phyloP scores from a whole-genome alignment of 176 grass and related monocot genomes.

The Dactylis glomerata region DNA sequence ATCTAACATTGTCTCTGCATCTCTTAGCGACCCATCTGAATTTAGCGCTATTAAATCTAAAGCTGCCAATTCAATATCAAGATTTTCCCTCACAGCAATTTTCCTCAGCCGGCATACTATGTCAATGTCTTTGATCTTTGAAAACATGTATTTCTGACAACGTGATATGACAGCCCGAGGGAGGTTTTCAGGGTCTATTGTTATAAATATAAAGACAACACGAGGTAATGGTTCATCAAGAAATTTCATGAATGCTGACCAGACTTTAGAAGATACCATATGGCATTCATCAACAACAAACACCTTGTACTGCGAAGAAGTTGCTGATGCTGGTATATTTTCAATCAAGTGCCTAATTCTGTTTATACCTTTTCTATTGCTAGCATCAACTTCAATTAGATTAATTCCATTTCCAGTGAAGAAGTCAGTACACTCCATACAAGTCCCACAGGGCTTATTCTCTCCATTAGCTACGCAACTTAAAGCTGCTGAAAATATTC shows the following conservation, averaged over 20 bases:
- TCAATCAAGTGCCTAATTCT: constrained; percentile 73
- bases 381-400: constrained; percentile 89
- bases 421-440: constrained; percentile 62
- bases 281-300: constrained; percentile 94
- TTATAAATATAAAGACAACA: constrained; percentile 91
- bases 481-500: constrained; percentile 85
- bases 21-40: constrained; percentile 88
- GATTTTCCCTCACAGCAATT: constrained; percentile 61
- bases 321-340: constrained; percentile 65
- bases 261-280: constrained; percentile 85
- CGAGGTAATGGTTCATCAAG: constrained; percentile 77
- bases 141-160: constrained; percentile 82
- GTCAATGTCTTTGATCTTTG: constrained; percentile 82
- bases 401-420: constrained; percentile 55
- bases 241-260: constrained; percentile 85
- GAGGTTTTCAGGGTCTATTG: constrained; percentile 71
- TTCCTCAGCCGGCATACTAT: constrained; percentile 72
- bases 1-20: constrained; percentile 97
- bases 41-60: constrained; percentile 84
- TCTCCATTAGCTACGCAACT: constrained; percentile 62
- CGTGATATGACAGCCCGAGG: constrained; percentile 71
- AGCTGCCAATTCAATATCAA: constrained; percentile 87
- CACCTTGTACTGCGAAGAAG: constrained; percentile 70
- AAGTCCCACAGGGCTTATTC: constrained; percentile 76
- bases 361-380: constrained; percentile 75